Evolutionary conservation across 768 basidiomycete genomes (phyloP).

Genomic region (Amanita muscaria): DNA sequence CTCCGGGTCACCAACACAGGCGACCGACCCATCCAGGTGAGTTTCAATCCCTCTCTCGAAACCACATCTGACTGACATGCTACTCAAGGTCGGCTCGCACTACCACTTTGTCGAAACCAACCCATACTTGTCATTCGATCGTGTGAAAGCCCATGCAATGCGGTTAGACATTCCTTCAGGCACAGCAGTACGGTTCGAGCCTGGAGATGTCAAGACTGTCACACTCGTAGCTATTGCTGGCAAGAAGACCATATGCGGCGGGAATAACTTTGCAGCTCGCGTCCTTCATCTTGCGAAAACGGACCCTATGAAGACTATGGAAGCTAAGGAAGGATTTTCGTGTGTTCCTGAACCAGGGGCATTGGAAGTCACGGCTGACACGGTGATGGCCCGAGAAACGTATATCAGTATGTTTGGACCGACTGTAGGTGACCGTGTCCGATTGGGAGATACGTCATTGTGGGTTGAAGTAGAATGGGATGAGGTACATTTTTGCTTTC

Average conservation of each 20-base stretch:
- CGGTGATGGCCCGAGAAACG: conserved; percentile 53
- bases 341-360: conserved; percentile 64
- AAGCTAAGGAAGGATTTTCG: conserved; percentile 53
- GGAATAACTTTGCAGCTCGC: conserved; percentile 64
- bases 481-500: conserved; percentile 33
- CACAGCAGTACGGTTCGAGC: conserved; percentile 95
- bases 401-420: conserved; percentile 97
- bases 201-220: conserved; percentile 82
- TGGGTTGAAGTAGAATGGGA: conserved; percentile 94
- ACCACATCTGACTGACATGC: conserved; percentile 7
- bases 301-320: conserved; percentile 39
- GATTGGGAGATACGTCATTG: conserved; percentile 81
- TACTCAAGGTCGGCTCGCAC: conserved; percentile 75
- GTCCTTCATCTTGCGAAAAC: conserved; percentile 34
- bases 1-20: conserved; percentile 84
- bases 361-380: conserved; percentile 39
- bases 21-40: conserved; percentile 86
- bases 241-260: conserved; percentile 60
- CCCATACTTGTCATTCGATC: conserved; percentile 71
- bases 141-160: conserved; percentile 69
- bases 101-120: conserved; percentile 95
- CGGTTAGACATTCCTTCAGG: conserved; percentile 91
- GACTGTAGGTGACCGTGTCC: conserved; percentile 81
- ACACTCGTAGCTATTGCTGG: conserved; percentile 77
- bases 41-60: not conserved